phyloP scores from a whole-genome alignment of 2,329 filamentous ascomycete species.

The Trichoderma polysporum region DNA sequence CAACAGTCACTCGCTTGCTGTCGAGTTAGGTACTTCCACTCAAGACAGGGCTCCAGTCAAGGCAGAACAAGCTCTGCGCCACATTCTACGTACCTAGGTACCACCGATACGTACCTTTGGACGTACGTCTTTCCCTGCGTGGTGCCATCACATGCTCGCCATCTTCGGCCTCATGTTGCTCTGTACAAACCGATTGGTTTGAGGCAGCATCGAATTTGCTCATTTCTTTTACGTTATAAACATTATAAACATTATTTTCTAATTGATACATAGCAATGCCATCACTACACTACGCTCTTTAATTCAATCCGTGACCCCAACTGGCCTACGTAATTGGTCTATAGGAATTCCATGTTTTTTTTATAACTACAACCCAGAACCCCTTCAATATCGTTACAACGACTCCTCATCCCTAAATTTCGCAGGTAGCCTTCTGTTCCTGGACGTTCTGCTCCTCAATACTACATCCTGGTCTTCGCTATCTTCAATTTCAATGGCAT shows the following conservation, averaged over 20 bases:
- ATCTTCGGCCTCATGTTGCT: background rate
- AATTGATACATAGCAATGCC: background rate
- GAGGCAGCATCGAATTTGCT: background rate
- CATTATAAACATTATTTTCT: background rate
- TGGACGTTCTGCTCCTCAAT: conserved; percentile 29
- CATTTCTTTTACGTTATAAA: background rate
- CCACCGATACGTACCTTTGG: background rate
- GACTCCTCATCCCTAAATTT: conserved; percentile 39
- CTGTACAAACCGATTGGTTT: background rate
- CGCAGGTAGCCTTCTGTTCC: conserved; percentile 37
- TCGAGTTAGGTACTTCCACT: background rate
- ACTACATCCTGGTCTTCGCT: conserved; percentile 37
- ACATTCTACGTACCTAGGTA: too few relatives aligned
- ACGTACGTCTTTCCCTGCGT: background rate
- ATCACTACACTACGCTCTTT: background rate
- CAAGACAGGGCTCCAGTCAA: background rate
- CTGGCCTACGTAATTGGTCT: background rate
- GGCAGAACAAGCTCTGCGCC: background rate
- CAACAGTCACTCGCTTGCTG: background rate
- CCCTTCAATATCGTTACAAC: conserved; percentile 19
- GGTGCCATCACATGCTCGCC: background rate
- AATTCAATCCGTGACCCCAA: background rate
- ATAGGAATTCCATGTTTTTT: background rate
- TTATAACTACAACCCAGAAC: background rate
- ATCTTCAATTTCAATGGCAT: conserved; percentile 31